phyloP scores from a whole-genome alignment of 1,284 basidiomycete genomes.

The Cryptococcus sp. region DNA sequence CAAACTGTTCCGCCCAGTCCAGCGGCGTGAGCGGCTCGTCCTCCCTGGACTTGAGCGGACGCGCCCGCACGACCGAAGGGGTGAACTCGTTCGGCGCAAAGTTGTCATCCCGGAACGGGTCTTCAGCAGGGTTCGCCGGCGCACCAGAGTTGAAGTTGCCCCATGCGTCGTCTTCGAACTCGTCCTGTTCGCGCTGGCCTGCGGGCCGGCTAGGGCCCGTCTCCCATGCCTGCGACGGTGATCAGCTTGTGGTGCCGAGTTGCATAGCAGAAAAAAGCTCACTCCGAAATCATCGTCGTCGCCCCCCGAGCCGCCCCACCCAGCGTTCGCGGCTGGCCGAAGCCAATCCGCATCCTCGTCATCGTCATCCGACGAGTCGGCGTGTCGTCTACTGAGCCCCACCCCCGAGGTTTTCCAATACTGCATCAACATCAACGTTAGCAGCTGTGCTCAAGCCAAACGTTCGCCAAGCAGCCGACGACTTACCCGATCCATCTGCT shows the following conservation, averaged over 20 bases:
- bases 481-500: slow-evolving; percentile 30
- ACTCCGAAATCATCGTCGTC: slow-evolving; percentile 45
- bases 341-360: slow-evolving; percentile 49
- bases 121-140: slow-evolving; percentile 42
- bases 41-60: slow-evolving; percentile 5
- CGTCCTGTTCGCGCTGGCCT: slow-evolving; percentile 13
- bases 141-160: slow-evolving; percentile 39
- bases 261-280: slow-evolving; percentile 7
- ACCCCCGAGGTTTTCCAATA: slow-evolving; percentile 28
- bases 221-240: slow-evolving; percentile 5
- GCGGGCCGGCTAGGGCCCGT: slow-evolving; percentile 24
- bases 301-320: slow-evolving; percentile 13
- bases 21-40: slow-evolving; percentile 35
- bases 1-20: slow-evolving; percentile 47
- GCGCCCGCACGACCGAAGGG: slow-evolving; percentile 10
- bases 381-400: slow-evolving; percentile 21
- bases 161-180: slow-evolving; percentile 45
- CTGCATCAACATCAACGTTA: slow-evolving; percentile 8
- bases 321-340: slow-evolving; percentile 22
- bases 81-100: slow-evolving; percentile 32
- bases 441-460: not conserved
- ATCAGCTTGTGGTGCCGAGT: not conserved
- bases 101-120: slow-evolving; percentile 46
- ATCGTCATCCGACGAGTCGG: slow-evolving; percentile 44
- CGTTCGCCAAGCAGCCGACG: no score